These are phyloP conservation scores for Aquilaria malaccensis DNA, from an alignment of 345 rosid genomes.

Conservation along the genomic window DNA sequence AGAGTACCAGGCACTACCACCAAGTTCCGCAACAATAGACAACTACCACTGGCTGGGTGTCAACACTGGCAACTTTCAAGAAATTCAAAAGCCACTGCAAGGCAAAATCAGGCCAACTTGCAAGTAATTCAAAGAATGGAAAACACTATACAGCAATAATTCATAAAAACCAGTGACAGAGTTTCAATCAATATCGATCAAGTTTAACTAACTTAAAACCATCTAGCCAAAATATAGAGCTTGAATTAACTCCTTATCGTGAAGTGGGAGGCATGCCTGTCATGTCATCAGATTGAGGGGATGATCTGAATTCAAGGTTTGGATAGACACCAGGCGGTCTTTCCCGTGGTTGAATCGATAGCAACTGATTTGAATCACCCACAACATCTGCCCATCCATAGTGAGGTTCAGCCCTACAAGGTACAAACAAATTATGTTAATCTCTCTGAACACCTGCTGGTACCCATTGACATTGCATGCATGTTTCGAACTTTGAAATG, in stretches of 20 bases:
- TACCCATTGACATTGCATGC: neutral
- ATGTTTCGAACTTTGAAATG: neutral
- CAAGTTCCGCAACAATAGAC: no score
- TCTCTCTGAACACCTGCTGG: neutral
- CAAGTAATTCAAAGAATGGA: conserved; percentile 25
- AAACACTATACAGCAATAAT: conserved; percentile 17
- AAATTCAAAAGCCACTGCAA: no score
- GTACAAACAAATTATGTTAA: no score
- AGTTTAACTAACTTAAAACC: conserved; percentile 8
- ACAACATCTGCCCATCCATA: conserved; percentile 99
- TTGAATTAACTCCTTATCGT: conserved; percentile 10
- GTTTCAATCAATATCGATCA: conserved; percentile 16
- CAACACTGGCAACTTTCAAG: no score
- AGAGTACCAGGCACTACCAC: no score
- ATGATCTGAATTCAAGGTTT: conserved; percentile 63
- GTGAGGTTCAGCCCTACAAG: conserved; percentile 87
- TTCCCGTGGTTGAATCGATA: conserved; percentile 67
- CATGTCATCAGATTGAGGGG: conserved; percentile 38
- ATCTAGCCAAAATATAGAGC: conserved; percentile 10
- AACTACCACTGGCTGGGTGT: no score
- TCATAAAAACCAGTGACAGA: conserved; percentile 11
- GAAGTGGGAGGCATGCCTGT: conserved; percentile 16
- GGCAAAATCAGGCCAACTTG: no score
- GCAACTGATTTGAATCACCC: conserved; percentile 80
- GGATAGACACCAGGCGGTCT: conserved; percentile 91